These are phyloP conservation scores for Penicillium cinerascens DNA, from an alignment of 495 filamentous ascomycete genomes.

Conservation along the genomic window DNA sequence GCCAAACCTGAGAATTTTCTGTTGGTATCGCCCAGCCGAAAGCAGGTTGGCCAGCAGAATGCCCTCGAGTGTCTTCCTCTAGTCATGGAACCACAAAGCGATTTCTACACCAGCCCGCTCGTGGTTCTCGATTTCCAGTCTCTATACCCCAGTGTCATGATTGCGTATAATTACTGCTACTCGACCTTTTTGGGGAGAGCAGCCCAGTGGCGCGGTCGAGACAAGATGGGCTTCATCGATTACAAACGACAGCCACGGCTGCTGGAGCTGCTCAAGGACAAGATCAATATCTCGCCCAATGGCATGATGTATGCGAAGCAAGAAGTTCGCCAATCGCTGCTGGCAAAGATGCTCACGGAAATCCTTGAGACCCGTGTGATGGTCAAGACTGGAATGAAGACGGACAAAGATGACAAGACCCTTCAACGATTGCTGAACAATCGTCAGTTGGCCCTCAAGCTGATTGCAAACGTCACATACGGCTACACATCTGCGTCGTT, in stretches of 20 bases:
- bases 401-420: constrained; percentile 83
- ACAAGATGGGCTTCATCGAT: constrained; percentile 92
- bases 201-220: constrained; percentile 77
- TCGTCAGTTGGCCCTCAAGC: constrained; percentile 89
- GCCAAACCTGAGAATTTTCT: constrained; percentile 96
- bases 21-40: constrained; percentile 80
- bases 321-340: constrained; percentile 78
- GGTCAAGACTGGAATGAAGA: constrained; percentile 97
- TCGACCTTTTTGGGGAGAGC: constrained; percentile 91
- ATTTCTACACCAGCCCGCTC: constrained; percentile 86
- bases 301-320: constrained; percentile 93
- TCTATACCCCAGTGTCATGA: constrained; percentile 96
- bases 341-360: constrained; percentile 95
- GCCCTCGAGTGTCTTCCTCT: constrained; percentile 91
- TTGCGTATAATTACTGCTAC: constrained; percentile 99
- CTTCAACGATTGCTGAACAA: constrained; percentile 90
- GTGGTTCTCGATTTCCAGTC: constrained; percentile 95
- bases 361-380: constrained; percentile 96
- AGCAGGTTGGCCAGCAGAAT: constrained; percentile 92
- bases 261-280: constrained; percentile 72
- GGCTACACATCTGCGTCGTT: constrained; percentile 96
- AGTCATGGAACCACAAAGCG: constrained; percentile 97
- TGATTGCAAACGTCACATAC: constrained; percentile 97
- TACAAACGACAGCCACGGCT: constrained; percentile 72
- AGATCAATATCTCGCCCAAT: constrained; percentile 93